phyloP scores from a whole-genome alignment of 2,329 filamentous ascomycete genomes.

The Colletotrichum nymphaeae region DNA sequence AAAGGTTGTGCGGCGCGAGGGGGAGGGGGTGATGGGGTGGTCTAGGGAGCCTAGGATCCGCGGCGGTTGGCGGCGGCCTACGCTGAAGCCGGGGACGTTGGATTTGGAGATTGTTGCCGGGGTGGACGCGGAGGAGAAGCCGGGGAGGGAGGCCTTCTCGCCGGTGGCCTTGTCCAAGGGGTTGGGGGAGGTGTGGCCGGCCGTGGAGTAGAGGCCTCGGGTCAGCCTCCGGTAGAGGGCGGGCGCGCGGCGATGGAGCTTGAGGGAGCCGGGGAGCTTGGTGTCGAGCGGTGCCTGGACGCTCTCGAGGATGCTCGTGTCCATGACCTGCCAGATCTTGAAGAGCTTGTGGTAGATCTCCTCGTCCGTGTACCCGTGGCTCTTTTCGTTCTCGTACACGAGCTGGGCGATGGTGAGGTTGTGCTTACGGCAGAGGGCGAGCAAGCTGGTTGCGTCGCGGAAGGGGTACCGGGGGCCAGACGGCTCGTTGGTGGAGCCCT shows the following conservation, averaged over 20 bases:
- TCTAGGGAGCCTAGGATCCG: constrained; percentile 57
- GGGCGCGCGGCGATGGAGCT: constrained; percentile 59
- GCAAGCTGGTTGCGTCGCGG: constrained; percentile 57
- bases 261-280: constrained; percentile 58
- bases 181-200: constrained; percentile 38
- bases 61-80: constrained; percentile 47
- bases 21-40: constrained; percentile 59
- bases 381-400: constrained; percentile 65
- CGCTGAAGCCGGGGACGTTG: constrained; percentile 3
- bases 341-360: constrained; percentile 60
- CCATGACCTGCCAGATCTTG: constrained; percentile 64
- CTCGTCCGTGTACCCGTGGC: constrained; percentile 60
- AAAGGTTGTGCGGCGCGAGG: constrained; percentile 57
- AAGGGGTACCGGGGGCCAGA: constrained; percentile 56
- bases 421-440: constrained; percentile 60
- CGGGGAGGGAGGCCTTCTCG: constrained; percentile 14
- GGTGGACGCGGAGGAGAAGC: not conserved
- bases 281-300: constrained; percentile 57
- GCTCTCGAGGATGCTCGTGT: constrained; percentile 60
- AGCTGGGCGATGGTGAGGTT: constrained; percentile 63
- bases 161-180: not conserved
- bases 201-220: constrained; percentile 56
- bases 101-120: not conserved
- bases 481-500: constrained; percentile 30
- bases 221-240: constrained; percentile 57